Evolutionary conservation across 768 basidiomycete genomes (phyloP).

Genomic region (Hydnomerulius pinastri): DNA sequence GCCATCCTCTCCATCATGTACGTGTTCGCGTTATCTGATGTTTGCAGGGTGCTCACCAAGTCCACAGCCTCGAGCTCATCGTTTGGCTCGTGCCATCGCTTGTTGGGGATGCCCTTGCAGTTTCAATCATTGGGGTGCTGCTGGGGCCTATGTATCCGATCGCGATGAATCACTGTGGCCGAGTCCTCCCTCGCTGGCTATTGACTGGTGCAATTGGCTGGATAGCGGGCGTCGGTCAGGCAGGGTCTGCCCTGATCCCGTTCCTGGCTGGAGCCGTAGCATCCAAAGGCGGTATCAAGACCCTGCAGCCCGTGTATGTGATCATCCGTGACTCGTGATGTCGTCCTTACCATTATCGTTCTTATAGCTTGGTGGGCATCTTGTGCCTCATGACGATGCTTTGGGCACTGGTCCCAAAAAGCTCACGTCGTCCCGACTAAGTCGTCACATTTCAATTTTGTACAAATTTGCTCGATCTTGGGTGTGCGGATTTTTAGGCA

Average conservation of each 20-base stretch:
- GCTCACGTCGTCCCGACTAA: conserved; percentile 5
- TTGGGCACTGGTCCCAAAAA: conserved; percentile 43
- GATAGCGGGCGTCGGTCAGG: conserved; percentile 53
- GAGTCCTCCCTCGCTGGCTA: conserved; percentile 38
- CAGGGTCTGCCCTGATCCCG: conserved; percentile 53
- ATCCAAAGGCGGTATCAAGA: conserved; percentile 41
- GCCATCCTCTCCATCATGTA: conserved; percentile 32
- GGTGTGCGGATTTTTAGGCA: no score
- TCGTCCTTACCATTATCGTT: no score
- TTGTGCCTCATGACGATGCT: conserved; percentile 39
- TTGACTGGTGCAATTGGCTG: conserved; percentile 45
- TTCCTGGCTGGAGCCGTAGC: conserved; percentile 52
- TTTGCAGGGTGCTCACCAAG: neutral
- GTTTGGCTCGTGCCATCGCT: conserved; percentile 73
- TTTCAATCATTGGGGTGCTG: conserved; percentile 64
- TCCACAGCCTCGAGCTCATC: conserved; percentile 56
- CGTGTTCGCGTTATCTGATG: neutral
- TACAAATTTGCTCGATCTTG: no score
- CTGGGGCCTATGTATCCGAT: conserved; percentile 78
- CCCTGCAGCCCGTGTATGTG: conserved; percentile 51
- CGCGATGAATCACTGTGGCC: conserved; percentile 36
- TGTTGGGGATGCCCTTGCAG: conserved; percentile 61
- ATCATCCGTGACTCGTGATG: neutral
- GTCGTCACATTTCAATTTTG: no score
- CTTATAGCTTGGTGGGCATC: conserved; percentile 33